A percentile compares a stretch with the other conserved stretches of the same genome.
Conservation (phyloP, 768 basidiomycete species). For the Kwoniella botswanensis region DNA sequence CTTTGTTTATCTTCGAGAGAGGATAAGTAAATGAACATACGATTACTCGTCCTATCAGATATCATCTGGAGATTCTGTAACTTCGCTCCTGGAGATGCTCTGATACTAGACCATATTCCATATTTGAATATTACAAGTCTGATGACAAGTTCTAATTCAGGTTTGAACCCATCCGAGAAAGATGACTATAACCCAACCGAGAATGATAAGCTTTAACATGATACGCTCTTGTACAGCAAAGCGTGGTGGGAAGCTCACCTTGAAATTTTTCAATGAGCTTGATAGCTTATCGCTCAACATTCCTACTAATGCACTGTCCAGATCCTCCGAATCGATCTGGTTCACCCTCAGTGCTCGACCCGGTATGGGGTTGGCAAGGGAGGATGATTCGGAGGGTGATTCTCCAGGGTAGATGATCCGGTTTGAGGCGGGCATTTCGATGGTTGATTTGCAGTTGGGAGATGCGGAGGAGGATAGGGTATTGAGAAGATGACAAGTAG, state of each 20-base stretch:
- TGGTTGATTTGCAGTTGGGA: not conserved
- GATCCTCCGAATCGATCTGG: slow-evolving; percentile 85
- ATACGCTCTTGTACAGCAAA: not conserved
- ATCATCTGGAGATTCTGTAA: slow-evolving; percentile 44
- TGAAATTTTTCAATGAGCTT: slow-evolving; percentile 70
- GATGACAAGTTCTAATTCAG: slow-evolving; percentile 68
- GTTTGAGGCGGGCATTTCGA: not conserved
- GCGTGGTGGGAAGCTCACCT: slow-evolving; percentile 62
- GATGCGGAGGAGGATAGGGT: not conserved
- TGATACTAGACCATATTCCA: slow-evolving; percentile 26
- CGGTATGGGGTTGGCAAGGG: not conserved
- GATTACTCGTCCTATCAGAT: slow-evolving; percentile 4
- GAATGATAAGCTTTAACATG: not conserved
- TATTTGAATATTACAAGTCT: slow-evolving; percentile 41
- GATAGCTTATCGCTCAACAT: slow-evolving; percentile 81
- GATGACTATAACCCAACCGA: slow-evolving; percentile 61
- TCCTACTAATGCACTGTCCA: slow-evolving; percentile 84
- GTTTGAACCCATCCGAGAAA: slow-evolving; percentile 69
- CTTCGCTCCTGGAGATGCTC: slow-evolving; percentile 50
- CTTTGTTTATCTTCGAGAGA: not conserved
- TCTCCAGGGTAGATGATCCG: slow-evolving; percentile 19
- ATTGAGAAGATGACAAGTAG: not conserved
- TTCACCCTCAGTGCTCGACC: slow-evolving; percentile 68
- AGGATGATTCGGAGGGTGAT: slow-evolving; percentile 20
- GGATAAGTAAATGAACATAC: slow-evolving; percentile 11